Evolutionary conservation across 176 grass and related monocot genomes (phyloP).

Genomic region (Rhynchospora pubera): DNA sequence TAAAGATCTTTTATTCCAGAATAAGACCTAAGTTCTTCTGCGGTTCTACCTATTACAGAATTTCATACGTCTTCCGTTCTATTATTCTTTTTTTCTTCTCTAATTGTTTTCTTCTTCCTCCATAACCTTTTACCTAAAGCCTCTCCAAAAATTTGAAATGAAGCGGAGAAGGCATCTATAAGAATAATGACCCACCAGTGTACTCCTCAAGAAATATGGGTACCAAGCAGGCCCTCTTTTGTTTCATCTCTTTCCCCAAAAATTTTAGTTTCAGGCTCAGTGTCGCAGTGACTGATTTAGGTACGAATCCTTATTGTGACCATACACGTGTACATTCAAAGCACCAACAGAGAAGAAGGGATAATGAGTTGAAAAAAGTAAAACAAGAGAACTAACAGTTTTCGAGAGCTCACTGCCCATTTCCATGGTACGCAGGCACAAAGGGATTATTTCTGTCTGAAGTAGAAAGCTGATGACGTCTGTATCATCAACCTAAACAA

Average conservation of each 20-base stretch:
- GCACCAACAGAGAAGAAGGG: neutral
- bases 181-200: neutral
- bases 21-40: neutral
- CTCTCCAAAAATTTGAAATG: neutral
- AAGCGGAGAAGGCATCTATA: neutral
- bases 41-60: neutral
- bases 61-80: neutral
- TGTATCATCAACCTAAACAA: conserved; percentile 71
- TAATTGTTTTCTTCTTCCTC: neutral
- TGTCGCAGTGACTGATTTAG: neutral
- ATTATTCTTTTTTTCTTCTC: neutral
- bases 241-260: neutral
- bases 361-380: neutral
- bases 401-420: conserved; percentile 92
- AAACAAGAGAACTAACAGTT: conserved; percentile 39
- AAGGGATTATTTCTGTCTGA: conserved; percentile 72
- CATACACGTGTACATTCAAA: neutral
- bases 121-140: neutral
- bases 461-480: conserved; percentile 76
- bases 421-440: conserved; percentile 85
- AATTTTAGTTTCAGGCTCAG: neutral
- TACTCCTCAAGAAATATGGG: neutral
- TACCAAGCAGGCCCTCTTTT: neutral
- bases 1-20: neutral
- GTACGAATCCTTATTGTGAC: neutral